phyloP scores from a whole-genome alignment of 192 early-diverging fungal genomes.

The Geranomyces variabilis region DNA sequence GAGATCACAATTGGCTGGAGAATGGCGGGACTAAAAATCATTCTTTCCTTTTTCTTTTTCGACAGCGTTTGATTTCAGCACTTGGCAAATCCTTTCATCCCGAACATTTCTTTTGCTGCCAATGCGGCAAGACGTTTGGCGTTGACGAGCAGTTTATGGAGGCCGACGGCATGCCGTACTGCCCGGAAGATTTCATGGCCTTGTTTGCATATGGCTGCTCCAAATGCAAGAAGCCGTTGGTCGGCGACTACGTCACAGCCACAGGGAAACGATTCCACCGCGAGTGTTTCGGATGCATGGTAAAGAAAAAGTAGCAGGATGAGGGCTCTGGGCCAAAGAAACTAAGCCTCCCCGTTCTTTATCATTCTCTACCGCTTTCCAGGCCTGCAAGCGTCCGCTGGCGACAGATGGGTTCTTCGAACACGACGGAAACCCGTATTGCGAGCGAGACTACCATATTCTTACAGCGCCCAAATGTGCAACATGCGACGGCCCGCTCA shows the following conservation, averaged over 20 bases:
- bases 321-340: no score
- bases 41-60: not conserved
- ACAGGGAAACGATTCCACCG: slow-evolving; percentile 37
- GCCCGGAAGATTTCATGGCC: slow-evolving; percentile 40
- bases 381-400: slow-evolving; percentile 37
- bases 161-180: slow-evolving; percentile 44
- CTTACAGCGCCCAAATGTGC: slow-evolving; percentile 31
- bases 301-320: slow-evolving; percentile 24
- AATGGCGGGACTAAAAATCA: no score
- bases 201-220: slow-evolving; percentile 41
- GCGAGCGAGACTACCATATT: slow-evolving; percentile 43
- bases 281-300: slow-evolving; percentile 41
- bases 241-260: slow-evolving; percentile 33
- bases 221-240: slow-evolving; percentile 30
- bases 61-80: slow-evolving; percentile 32
- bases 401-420: slow-evolving; percentile 27
- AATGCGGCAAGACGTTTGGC: slow-evolving; percentile 39
- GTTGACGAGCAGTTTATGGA: slow-evolving; percentile 36
- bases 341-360: not conserved
- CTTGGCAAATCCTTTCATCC: slow-evolving; percentile 44
- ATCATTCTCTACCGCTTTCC: not conserved
- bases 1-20: no score
- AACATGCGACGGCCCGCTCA: slow-evolving; percentile 30
- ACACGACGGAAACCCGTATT: slow-evolving; percentile 38
- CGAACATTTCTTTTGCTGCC: slow-evolving; percentile 51